Conservation (phyloP, 176 grass and related monocot genomes). For the Eragrostis curvula region DNA sequence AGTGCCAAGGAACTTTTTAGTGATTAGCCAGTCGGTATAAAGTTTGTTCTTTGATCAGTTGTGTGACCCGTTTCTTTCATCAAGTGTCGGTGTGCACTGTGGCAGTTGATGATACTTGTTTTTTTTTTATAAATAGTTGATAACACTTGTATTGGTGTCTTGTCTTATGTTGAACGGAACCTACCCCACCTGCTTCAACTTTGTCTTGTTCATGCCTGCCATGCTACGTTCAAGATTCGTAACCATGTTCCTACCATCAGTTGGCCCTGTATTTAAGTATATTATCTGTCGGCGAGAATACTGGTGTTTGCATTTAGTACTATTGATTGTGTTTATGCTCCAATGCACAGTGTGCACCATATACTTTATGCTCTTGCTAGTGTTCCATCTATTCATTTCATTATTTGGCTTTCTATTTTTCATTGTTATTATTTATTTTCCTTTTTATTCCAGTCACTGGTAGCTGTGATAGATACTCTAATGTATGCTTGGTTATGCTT, state of each 20-base stretch:
- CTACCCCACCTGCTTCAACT: slow-evolving; percentile 36
- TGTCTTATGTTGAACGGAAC: slow-evolving; percentile 45
- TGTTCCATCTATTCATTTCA: slow-evolving; percentile 11
- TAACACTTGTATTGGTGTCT: slow-evolving; percentile 43
- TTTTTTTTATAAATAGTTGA: neutral
- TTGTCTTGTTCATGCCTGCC: slow-evolving; percentile 51
- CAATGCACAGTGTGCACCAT: neutral
- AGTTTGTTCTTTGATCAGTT: slow-evolving; percentile 37
- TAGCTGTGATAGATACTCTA: slow-evolving; percentile 32
- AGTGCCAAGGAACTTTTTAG: slow-evolving; percentile 23
- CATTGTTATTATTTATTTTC: slow-evolving; percentile 25
- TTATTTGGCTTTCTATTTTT: neutral
- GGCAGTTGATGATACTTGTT: slow-evolving; percentile 38
- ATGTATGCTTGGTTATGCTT: slow-evolving; percentile 21
- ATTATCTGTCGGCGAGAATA: slow-evolving; percentile 34
- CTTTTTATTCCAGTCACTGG: neutral
- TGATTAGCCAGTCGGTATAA: slow-evolving; percentile 31
- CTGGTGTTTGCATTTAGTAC: neutral
- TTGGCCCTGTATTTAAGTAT: slow-evolving; percentile 29
- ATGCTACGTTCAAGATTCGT: slow-evolving; percentile 45
- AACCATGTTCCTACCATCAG: slow-evolving; percentile 23
- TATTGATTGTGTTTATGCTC: slow-evolving; percentile 1
- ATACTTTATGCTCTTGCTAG: neutral
- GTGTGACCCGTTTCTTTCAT: slow-evolving; percentile 35
- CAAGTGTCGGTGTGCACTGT: slow-evolving; percentile 42